Base-by-base conservation (phyloP, 2,329 filamentous ascomycete species). In the Penicillium sp. region DNA sequence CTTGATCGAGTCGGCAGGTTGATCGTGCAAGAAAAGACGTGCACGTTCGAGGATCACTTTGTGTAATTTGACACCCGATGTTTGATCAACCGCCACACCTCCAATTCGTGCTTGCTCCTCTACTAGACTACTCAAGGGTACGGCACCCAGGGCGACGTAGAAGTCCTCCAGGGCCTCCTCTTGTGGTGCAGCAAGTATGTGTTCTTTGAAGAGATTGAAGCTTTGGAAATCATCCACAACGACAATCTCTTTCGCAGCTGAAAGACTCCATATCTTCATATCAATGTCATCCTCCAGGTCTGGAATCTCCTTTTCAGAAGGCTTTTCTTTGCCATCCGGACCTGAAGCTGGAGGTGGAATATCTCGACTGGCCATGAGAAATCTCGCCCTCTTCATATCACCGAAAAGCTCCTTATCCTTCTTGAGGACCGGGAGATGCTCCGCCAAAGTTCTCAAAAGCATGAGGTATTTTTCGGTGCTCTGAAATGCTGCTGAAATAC, bases 171-270 rank as follows among this genome's bases (percentile, higher is more conserved):
- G 75, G 0, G 73, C 67, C 55, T 97, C 93, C 64, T 98, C 93
- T 66, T 95, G 88, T 0, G 93, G 95, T 0, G 91, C 90, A 53
- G 87, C 90, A 25, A 95, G 79, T 27, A 98, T 77, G 54, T 83
- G 82, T 45, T 89, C 82, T 64, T 91, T 92, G 76, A 98, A 98
- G 1, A 93, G 77, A 29, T 86, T 85, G 66, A 92, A 95, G 62
- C 87, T 90, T 61, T 89, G 87, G 60, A 93, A 91, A 62, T 97
- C 92, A 65, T 95, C 89, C 9, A 91, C 75, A 47, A 95, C 80
- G 37, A 93, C 84, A 59, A 93, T 87, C 46, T 87, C 78, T 43
- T 74, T 77, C 1, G 91, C 85, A 29, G 81, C 75, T 1, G 86
- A 85, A 32, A 98, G 80, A 55, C 88, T 86, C 70, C 87, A 96